phyloP scores from a whole-genome alignment of 1,139 yeast genomes.

The Meyerozyma carpophila region DNA sequence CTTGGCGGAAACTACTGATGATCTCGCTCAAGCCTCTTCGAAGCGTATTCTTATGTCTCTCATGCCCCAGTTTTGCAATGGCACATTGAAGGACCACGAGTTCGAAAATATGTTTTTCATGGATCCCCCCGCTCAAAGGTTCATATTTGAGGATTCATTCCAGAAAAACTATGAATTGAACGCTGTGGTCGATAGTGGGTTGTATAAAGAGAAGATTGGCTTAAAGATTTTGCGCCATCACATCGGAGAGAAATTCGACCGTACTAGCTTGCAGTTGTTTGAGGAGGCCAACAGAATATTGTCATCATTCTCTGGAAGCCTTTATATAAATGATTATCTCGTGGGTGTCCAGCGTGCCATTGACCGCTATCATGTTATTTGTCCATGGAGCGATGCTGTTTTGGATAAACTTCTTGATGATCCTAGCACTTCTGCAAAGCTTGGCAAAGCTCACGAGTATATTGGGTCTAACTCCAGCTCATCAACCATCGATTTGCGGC shows the following conservation, averaged over 20 bases:
- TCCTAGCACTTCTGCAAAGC: neutral
- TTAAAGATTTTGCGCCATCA: neutral
- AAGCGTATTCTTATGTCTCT: neutral
- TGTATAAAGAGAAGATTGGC: neutral
- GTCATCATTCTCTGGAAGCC: neutral
- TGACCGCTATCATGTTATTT: neutral
- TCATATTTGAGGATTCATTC: neutral
- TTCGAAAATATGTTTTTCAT: neutral
- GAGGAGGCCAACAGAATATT: neutral
- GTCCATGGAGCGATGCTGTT: neutral
- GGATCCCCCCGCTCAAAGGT: neutral
- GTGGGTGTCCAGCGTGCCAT: neutral
- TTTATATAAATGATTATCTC: neutral
- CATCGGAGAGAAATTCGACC: neutral
- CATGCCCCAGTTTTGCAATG: conserved; percentile 1
- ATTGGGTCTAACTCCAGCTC: neutral
- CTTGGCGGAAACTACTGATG: neutral
- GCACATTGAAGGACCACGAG: neutral
- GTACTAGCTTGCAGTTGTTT: neutral
- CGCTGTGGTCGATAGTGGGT: neutral
- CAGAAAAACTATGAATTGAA: neutral
- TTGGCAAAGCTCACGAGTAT: neutral
- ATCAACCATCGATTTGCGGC: neutral
- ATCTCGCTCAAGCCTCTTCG: neutral
- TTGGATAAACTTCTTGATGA: neutral